Evolutionary conservation across 1,284 basidiomycete genomes (phyloP), one percentile per base, ranked within the genome.

Genomic region (Malassezia obtusa): DNA sequence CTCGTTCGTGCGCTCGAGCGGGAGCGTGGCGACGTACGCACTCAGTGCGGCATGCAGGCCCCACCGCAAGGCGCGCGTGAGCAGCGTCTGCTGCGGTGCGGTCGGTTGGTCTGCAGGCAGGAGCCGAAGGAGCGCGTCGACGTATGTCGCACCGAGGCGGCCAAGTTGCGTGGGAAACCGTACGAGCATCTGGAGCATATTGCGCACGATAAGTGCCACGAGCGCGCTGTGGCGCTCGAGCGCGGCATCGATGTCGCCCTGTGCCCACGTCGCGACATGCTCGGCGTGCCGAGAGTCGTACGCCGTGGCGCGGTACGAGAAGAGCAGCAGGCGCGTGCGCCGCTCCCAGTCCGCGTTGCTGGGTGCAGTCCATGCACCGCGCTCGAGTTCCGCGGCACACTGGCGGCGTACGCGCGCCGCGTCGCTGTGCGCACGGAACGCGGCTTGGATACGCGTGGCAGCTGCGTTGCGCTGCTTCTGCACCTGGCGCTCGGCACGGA

Each of bases 21-120:
- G 46, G 22, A 67, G 55, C 11, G 58, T 49, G 11, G 61, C 31
- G 17, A 67, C 53, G 49, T 52, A 53, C 3, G 19, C 12, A n/a
- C 57, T 55, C 1, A 67, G 46, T 8, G 61, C 43, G 17, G 35
- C 52, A n/a, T 61, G 57, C 32, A 67, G 40, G 9, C 45, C 58
- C 21, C 50, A 37, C 3, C 49, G 37, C 15, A 63, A 37, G 15
- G 60, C 25, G 12, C 21, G 11, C 5, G 14, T 11, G n/a, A 31
- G 12, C 1, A 44, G 19, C 2, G 15, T 5, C 30, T 5, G 9
- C 26, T 50, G 48, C 15, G 21, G 9, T 19, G 32, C 39, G 3
- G n/a, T 15, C 2, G 31, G 4, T 5, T 24, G 9, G 6, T 3
- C 15, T 19, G 15, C 24, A 2, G 43, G 14, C 19, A 45, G 22